Evolutionary conservation across 129 eudicot species (phyloP).

Genomic region (Mikania micrantha): DNA sequence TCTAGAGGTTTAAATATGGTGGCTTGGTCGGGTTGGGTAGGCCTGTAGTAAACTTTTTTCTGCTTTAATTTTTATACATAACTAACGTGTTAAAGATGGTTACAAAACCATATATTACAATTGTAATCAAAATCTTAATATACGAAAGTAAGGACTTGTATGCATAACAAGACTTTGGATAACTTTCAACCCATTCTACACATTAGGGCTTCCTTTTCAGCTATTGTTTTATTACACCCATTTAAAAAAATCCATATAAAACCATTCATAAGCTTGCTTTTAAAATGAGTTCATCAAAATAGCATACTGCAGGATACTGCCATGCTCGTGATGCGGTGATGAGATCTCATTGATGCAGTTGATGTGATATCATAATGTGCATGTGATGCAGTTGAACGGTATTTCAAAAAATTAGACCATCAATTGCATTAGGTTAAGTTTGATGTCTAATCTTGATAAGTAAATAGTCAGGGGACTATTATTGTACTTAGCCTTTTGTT

Average conservation of each 20-base stretch:
- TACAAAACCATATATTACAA: not conserved
- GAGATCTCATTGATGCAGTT: too few species aligned
- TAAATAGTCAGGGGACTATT: too few species aligned
- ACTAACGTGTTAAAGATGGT: not conserved
- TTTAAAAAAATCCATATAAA: not conserved
- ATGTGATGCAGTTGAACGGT: too few species aligned
- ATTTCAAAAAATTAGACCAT: too few species aligned
- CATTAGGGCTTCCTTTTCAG: not conserved
- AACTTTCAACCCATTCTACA: not conserved
- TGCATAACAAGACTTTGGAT: not conserved
- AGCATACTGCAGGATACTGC: too few species aligned
- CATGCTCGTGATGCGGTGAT: too few species aligned
- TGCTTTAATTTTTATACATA: not conserved
- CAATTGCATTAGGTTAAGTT: too few species aligned
- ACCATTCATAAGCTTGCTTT: too few species aligned
- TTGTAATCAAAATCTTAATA: not conserved
- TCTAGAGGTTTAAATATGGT: not conserved
- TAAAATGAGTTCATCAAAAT: too few species aligned
- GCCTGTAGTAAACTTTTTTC: not conserved
- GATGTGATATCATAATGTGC: too few species aligned
- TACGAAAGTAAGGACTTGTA: not conserved
- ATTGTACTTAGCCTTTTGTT: too few species aligned
- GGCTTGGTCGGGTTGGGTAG: not conserved
- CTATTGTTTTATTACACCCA: not conserved
- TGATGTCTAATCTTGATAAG: too few species aligned